These are phyloP conservation scores for Talaromyces adpressus DNA, from an alignment of 495 filamentous ascomycete genomes.

Conservation along the genomic window DNA sequence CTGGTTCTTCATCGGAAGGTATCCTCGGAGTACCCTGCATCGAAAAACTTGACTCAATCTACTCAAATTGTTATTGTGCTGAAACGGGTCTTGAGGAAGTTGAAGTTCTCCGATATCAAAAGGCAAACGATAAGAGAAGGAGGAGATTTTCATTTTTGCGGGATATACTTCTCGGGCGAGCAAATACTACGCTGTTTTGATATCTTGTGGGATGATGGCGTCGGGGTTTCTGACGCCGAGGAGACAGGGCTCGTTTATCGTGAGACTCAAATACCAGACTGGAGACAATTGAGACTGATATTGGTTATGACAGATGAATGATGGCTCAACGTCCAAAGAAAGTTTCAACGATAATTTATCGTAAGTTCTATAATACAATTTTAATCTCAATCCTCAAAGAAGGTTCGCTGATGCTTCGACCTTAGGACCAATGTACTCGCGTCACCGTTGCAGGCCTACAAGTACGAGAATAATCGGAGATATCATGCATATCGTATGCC, in stretches of 20 bases:
- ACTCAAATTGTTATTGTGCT: background rate
- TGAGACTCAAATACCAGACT: too few relatives aligned
- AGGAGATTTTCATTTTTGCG: background rate
- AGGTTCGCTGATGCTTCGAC: background rate
- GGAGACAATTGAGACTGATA: background rate
- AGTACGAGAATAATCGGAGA: constrained; percentile 19
- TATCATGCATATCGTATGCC: constrained; percentile 23
- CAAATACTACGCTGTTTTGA: background rate
- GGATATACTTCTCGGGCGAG: background rate
- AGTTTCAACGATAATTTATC: background rate
- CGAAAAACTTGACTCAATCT: background rate
- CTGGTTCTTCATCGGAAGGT: background rate
- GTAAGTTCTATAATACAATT: background rate
- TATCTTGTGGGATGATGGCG: background rate
- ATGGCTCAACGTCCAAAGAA: background rate
- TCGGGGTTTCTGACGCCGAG: constrained; percentile 1
- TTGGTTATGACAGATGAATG: background rate
- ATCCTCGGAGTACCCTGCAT: background rate
- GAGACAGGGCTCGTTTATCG: constrained; percentile 1
- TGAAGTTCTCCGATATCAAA: background rate
- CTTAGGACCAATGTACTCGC: constrained; percentile 8
- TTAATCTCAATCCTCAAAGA: background rate
- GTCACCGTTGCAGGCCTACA: constrained; percentile 13
- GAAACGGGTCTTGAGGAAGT: background rate
- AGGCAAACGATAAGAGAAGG: background rate